Conservation (phyloP, 352 stramenopile species). For the Globisporangium cystogenes region DNA sequence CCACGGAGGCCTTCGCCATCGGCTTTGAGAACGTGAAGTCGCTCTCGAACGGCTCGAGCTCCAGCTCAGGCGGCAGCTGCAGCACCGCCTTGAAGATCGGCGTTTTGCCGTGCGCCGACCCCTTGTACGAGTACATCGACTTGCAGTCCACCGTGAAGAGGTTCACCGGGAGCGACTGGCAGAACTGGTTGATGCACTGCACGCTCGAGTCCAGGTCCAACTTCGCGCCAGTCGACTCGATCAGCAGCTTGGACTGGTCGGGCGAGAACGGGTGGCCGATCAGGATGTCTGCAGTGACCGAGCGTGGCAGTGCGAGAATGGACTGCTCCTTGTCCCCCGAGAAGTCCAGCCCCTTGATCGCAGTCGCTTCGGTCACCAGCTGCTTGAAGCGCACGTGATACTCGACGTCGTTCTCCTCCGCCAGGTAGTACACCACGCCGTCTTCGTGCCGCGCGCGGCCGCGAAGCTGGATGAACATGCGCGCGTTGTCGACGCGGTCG, state of each 20-base stretch:
- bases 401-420: constrained; percentile 37
- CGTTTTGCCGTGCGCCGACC: constrained; percentile 21
- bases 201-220: constrained; percentile 76
- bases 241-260: constrained; percentile 26
- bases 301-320: constrained; percentile 49
- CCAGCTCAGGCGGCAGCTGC: constrained; percentile 45
- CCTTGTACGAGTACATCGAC: constrained; percentile 42
- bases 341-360: constrained; percentile 65
- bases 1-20: constrained; percentile 44
- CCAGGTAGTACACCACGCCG: constrained; percentile 72
- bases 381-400: constrained; percentile 45
- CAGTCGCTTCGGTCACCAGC: constrained; percentile 32
- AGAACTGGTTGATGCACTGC: constrained; percentile 71
- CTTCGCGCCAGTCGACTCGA: constrained; percentile 52
- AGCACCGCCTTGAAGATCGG: constrained; percentile 48
- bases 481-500: constrained; percentile 42
- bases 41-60: constrained; percentile 38
- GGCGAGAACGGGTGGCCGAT: constrained; percentile 20
- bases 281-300: constrained; percentile 30
- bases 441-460: constrained; percentile 71
- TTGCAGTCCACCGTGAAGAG: constrained; percentile 55
- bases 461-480: constrained; percentile 68
- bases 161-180: constrained; percentile 51
- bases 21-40: constrained; percentile 48
- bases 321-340: constrained; percentile 56